Evolutionary conservation across 345 rosid genomes (phyloP).

Genomic region (Dimocarpus longan): DNA sequence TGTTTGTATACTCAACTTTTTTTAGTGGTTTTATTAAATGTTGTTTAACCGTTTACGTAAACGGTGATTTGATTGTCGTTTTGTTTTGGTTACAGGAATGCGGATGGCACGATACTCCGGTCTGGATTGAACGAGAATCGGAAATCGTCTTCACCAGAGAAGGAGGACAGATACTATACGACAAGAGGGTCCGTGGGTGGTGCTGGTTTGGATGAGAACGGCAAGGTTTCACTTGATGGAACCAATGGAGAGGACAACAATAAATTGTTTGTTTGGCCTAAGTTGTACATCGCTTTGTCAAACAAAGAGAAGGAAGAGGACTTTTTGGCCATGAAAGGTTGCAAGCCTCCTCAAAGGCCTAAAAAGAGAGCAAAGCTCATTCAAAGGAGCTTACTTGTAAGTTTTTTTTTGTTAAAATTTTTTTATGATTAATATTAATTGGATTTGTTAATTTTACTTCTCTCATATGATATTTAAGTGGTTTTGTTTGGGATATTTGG

Average conservation of each 20-base stretch:
- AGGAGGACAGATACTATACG: constrained; percentile 64
- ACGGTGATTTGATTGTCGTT: background rate
- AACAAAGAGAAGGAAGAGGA: constrained; percentile 84
- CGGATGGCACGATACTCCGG: constrained; percentile 46
- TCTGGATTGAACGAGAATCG: constrained; percentile 36
- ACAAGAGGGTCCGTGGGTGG: constrained; percentile 55
- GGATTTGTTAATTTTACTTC: background rate
- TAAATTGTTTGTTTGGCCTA: constrained; percentile 59
- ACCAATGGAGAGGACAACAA: constrained; percentile 44
- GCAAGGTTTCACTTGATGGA: constrained; percentile 40
- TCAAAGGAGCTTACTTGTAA: constrained; percentile 70
- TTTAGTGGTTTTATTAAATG: background rate
- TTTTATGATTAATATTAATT: background rate
- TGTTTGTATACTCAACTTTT: background rate
- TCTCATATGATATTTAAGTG: background rate
- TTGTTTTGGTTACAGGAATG: constrained; percentile 46
- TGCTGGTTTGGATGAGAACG: constrained; percentile 47
- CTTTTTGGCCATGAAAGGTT: constrained; percentile 79
- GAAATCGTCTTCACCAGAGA: constrained; percentile 55
- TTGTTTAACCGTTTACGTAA: background rate
- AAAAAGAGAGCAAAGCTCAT: constrained; percentile 70
- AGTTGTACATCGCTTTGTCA: constrained; percentile 54
- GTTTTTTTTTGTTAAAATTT: constrained; percentile 12
- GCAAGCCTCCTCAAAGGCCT: constrained; percentile 78
- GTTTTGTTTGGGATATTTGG: constrained; percentile 21